Conservation (phyloP, 2,329 filamentous ascomycete species). For the Escovopsis sp. region DNA sequence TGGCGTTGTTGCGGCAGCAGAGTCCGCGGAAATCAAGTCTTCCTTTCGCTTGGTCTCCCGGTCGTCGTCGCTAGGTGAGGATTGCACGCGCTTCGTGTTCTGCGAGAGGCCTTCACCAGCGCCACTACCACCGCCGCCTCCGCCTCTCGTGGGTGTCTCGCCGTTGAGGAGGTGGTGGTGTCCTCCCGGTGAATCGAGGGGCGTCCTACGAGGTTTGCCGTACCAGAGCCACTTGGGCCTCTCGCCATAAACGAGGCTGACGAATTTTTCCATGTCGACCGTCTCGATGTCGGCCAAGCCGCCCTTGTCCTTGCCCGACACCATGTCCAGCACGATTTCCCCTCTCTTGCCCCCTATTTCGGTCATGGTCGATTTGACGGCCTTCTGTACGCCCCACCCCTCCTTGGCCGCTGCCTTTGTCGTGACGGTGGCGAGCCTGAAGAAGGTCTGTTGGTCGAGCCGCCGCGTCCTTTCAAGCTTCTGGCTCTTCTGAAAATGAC, state of each 20-base stretch:
- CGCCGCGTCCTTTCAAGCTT: slow-evolving; percentile 65
- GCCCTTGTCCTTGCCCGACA: slow-evolving; percentile 70
- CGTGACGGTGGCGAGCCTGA: slow-evolving; percentile 66
- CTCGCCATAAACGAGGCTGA: slow-evolving; percentile 63
- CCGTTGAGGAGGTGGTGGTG: slow-evolving; percentile 37
- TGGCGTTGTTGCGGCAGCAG: slow-evolving; percentile 9
- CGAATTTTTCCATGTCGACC: slow-evolving; percentile 71
- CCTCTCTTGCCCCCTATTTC: slow-evolving; percentile 89
- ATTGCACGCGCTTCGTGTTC: slow-evolving; percentile 34
- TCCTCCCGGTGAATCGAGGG: slow-evolving; percentile 29
- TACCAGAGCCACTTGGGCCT: slow-evolving; percentile 89
- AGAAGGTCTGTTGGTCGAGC: slow-evolving; percentile 69
- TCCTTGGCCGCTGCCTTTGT: slow-evolving; percentile 82
- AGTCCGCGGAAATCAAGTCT: slow-evolving; percentile 28
- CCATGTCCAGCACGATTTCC: slow-evolving; percentile 91
- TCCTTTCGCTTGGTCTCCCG: slow-evolving; percentile 28
- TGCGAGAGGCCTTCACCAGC: slow-evolving; percentile 20
- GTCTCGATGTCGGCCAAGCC: slow-evolving; percentile 90
- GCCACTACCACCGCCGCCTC: too few species aligned
- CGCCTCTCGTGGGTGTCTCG: slow-evolving; percentile 24
- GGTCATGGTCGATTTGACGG: slow-evolving; percentile 87
- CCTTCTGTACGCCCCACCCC: slow-evolving; percentile 81
- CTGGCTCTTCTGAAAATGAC: slow-evolving; percentile 77
- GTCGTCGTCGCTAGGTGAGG: slow-evolving; percentile 38
- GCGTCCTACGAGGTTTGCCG: slow-evolving; percentile 63